Percentiles rank a stretch among this genome's conserved stretches.
Evolutionary conservation across 345 rosid genomes (phyloP).

Genomic region (Arabidopsis thaliana): TAIR10.1 NC_003071.7:8139501-8140000

Average conservation of each 20-base stretch:
- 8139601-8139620: slow-evolving; percentile 40
- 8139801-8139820: background rate
- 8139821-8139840: too few species aligned
- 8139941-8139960: too few species aligned
- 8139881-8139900: too few species aligned
- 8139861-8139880: too few species aligned
- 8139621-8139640: slow-evolving; percentile 42
- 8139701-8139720: slow-evolving; percentile 16
- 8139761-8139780: too few species aligned
- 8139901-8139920: too few species aligned
- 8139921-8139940: too few species aligned
- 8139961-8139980: too few species aligned
- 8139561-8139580: slow-evolving; percentile 32
- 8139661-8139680: background rate
- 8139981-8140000: too few species aligned
- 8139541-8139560: slow-evolving; percentile 25
- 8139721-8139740: slow-evolving; percentile 6
- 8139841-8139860: background rate
- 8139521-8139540: background rate
- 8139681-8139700: slow-evolving; percentile 19
- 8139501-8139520: too few species aligned
- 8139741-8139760: background rate
- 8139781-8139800: background rate
- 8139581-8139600: slow-evolving; percentile 33
- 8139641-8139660: slow-evolving; percentile 46